Conservation (phyloP, 2,329 filamentous ascomycete species). For the Fusarium buharicum region DNA sequence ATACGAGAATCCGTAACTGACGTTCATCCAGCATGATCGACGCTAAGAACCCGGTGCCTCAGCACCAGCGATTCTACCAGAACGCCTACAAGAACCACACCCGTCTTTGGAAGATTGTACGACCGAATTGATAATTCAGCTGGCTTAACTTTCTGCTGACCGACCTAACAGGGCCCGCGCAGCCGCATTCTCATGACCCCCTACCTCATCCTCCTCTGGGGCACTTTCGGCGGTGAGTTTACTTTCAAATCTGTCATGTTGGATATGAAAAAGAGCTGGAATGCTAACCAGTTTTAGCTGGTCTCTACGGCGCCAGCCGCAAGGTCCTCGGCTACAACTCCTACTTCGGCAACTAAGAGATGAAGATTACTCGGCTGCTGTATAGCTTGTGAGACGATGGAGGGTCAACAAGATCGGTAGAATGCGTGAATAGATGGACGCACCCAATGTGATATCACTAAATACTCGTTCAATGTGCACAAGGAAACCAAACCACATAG, state of each 20-base stretch:
- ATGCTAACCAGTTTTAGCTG: slow-evolving; percentile 52
- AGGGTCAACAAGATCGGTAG: slow-evolving; percentile 38
- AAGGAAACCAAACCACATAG: slow-evolving; percentile 1
- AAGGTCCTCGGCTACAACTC: slow-evolving; percentile 82
- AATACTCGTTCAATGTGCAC: slow-evolving; percentile 11
- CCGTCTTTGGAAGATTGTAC: slow-evolving; percentile 82
- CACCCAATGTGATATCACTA: slow-evolving; percentile 30
- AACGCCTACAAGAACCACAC: slow-evolving; percentile 74
- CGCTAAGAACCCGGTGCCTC: slow-evolving; percentile 79
- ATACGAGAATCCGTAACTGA: slow-evolving; percentile 46
- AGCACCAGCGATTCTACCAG: slow-evolving; percentile 81
- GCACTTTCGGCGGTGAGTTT: slow-evolving; percentile 69
- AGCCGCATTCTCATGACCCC: slow-evolving; percentile 73
- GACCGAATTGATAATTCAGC: slow-evolving; percentile 46
- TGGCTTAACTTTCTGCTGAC: slow-evolving; percentile 34
- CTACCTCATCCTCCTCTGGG: slow-evolving; percentile 74
- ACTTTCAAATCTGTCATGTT: neutral
- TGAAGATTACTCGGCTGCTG: slow-evolving; percentile 12
- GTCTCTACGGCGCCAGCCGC: slow-evolving; percentile 78
- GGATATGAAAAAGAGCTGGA: neutral
- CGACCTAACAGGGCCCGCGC: slow-evolving; percentile 65
- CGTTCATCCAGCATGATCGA: slow-evolving; percentile 65
- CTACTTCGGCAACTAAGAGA: slow-evolving; percentile 70
- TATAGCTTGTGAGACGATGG: slow-evolving; percentile 22
- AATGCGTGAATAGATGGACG: slow-evolving; percentile 44